Evolutionary conservation across 148 eudicot species (phyloP).

Genomic region (Rhododendron griersonianum): DNA sequence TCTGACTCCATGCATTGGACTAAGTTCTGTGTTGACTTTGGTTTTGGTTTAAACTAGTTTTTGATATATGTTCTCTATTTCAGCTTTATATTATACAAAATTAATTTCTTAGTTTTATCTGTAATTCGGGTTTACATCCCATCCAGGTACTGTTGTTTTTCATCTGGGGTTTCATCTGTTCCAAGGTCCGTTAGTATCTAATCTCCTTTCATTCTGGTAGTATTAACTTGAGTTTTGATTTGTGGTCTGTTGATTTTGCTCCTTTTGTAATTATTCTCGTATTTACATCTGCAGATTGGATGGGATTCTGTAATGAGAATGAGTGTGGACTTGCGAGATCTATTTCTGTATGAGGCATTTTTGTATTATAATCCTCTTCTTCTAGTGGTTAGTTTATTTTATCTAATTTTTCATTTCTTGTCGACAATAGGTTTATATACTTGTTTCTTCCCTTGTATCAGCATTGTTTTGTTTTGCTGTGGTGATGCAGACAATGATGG

Average conservation of each 20-base stretch:
- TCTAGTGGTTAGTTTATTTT: slow-evolving; percentile 61
- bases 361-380: slow-evolving; percentile 96
- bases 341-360: slow-evolving; percentile 94
- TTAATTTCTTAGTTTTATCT: not conserved
- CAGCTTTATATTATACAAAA: not conserved
- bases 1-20: not conserved
- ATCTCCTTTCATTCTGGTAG: not conserved
- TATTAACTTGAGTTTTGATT: not conserved
- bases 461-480: slow-evolving; percentile 9
- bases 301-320: slow-evolving; percentile 98
- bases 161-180: slow-evolving; percentile 79
- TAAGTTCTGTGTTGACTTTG: slow-evolving; percentile 4
- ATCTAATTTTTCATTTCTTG: not conserved
- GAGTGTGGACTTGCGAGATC: slow-evolving; percentile 88
- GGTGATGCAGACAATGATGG: slow-evolving; percentile 72
- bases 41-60: not conserved
- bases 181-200: slow-evolving; percentile 57
- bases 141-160: slow-evolving; percentile 71
- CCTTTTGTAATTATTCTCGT: not conserved
- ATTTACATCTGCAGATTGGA: slow-evolving; percentile 56
- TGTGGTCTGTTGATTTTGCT: not conserved
- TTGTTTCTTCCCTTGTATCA: not conserved
- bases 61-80: not conserved
- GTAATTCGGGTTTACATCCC: slow-evolving; percentile 14
- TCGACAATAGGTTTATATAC: not conserved